Evolutionary conservation across 768 basidiomycete species (phyloP).

Genomic region (Russula lepida): DNA sequence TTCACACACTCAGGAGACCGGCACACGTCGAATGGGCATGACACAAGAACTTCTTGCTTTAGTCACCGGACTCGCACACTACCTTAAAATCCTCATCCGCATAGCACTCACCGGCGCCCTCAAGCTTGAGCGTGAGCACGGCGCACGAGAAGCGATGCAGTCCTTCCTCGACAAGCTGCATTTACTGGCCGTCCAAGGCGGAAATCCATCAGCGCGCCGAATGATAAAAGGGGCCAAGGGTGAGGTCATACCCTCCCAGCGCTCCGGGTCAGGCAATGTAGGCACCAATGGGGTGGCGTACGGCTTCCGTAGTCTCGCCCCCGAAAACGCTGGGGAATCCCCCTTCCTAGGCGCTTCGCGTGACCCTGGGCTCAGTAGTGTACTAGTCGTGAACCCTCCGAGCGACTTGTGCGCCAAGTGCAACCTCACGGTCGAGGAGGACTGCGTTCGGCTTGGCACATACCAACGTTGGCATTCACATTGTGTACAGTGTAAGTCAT

Average conservation of each 20-base stretch:
- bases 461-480: slow-evolving; percentile 96
- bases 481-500: slow-evolving; percentile 78
- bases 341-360: slow-evolving; percentile 50
- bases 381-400: slow-evolving; percentile 61
- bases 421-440: slow-evolving; percentile 88
- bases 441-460: slow-evolving; percentile 91
- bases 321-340: slow-evolving; percentile 84
- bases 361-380: slow-evolving; percentile 40
- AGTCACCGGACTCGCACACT: slow-evolving; percentile 98
- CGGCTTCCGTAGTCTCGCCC: slow-evolving; percentile 86
- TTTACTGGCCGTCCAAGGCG: slow-evolving; percentile 78
- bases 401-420: slow-evolving; percentile 91
- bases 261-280: slow-evolving; percentile 41
- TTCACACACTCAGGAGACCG: slow-evolving; percentile 92
- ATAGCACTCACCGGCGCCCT: slow-evolving; percentile 94
- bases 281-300: slow-evolving; percentile 87
- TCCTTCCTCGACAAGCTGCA: slow-evolving; percentile 91
- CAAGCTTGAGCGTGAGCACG: slow-evolving; percentile 88
- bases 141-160: slow-evolving; percentile 72
- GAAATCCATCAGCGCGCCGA: slow-evolving; percentile 68
- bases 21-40: slow-evolving; percentile 86
- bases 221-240: slow-evolving; percentile 70
- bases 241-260: slow-evolving; percentile 37
- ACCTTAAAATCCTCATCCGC: slow-evolving; percentile 97
- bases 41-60: slow-evolving; percentile 94